These are phyloP conservation scores for Flaveria sonorensis DNA, from an alignment of 129 eudicot species.

Conservation along the genomic window DNA sequence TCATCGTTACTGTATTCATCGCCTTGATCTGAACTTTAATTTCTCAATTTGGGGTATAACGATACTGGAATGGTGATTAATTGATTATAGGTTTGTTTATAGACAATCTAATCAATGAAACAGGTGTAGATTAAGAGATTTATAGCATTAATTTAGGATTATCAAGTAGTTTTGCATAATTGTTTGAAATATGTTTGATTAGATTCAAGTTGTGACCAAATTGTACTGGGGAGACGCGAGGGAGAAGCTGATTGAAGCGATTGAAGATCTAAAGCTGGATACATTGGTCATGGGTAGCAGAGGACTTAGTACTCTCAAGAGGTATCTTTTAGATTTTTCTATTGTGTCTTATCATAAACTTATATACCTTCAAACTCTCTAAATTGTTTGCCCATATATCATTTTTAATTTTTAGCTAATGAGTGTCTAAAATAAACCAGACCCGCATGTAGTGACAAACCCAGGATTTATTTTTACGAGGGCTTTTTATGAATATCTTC, in stretches of 20 bases:
- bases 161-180: neutral
- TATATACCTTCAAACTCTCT: neutral
- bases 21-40: neutral
- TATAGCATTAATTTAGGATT: neutral
- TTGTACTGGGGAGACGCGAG: conserved; percentile 96
- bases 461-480: neutral
- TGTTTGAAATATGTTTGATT: conserved; percentile 8
- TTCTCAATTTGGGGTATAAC: neutral
- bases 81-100: neutral
- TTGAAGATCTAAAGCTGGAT: conserved; percentile 73
- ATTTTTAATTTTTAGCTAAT: neutral
- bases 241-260: conserved; percentile 72
- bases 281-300: conserved; percentile 94
- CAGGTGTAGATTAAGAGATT: neutral
- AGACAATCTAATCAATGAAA: neutral
- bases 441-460: neutral
- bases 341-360: neutral
- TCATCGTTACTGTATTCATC: no score
- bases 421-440: neutral
- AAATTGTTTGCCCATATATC: neutral
- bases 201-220: conserved; percentile 69
- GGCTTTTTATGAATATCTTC: no score
- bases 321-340: conserved; percentile 36
- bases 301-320: conserved; percentile 61
- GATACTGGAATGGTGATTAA: neutral